Evolutionary conservation across 2,329 filamentous ascomycete species (phyloP).

Genomic region (Aaosphaeria pasadenensis): DNA sequence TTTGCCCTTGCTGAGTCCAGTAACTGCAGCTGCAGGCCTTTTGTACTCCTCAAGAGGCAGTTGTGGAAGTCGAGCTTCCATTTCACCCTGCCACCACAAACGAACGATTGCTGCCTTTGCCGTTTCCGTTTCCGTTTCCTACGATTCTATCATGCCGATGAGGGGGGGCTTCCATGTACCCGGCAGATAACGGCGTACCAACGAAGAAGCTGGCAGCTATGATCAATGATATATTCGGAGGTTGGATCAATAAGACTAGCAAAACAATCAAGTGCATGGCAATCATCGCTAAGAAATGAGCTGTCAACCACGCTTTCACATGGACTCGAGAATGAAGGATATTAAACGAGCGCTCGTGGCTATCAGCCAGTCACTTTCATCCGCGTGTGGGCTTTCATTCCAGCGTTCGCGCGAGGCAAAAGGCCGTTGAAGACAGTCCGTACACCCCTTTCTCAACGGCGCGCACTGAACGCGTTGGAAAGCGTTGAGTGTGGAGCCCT

Average conservation of each 20-base stretch:
- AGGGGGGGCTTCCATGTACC: too few relatives aligned
- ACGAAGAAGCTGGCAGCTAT: too few relatives aligned
- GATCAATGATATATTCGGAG: too few relatives aligned
- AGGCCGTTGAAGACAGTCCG: not conserved
- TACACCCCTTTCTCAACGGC: constrained; percentile 7
- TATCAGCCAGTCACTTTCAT: constrained; percentile 6
- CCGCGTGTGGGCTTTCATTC: constrained; percentile 7
- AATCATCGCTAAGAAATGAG: not conserved
- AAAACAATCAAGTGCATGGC: too few relatives aligned
- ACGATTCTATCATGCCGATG: too few relatives aligned
- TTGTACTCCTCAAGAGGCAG: not conserved
- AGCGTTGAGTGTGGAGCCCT: constrained; percentile 7
- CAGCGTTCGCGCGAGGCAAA: not conserved
- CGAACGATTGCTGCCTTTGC: too few relatives aligned
- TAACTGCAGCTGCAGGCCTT: constrained; percentile 3
- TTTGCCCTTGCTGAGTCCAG: constrained; percentile 8
- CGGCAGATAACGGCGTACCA: too few relatives aligned
- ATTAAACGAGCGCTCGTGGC: constrained; percentile 6
- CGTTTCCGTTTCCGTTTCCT: too few relatives aligned
- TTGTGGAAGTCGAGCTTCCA: too few relatives aligned
- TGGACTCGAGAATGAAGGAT: constrained; percentile 2
- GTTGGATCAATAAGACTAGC: too few relatives aligned
- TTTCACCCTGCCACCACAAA: too few relatives aligned
- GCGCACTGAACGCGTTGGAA: constrained; percentile 9
- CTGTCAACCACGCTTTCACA: not conserved